Evolutionary conservation across 768 basidiomycete species (phyloP), one percentile per base, ranked within the genome.

Genomic region (Hypholoma sublateritium): DNA sequence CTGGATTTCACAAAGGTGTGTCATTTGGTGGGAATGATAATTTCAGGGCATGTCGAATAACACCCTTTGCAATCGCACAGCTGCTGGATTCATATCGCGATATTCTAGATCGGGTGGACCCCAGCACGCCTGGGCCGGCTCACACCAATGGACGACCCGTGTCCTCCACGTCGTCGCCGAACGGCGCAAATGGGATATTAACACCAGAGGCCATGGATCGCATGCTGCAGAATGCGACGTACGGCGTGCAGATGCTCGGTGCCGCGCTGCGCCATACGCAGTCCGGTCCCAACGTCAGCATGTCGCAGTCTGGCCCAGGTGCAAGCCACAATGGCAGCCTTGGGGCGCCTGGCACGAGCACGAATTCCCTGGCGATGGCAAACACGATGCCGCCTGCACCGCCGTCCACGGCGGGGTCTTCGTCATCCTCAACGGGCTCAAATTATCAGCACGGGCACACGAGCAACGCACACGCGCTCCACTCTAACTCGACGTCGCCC

Each of bases 171-270:
- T 60, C 61, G 28, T 53, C 55, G 11, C 59, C 60, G 21, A 58
- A 61, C 39, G 57, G 53, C 24, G 44, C 41, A 9, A 28, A 36
- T 35, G 53, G 55, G 37, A 14, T 57, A 42, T 42, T 59, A 22
- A 56, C 66, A 6, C 69, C 70, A 50, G 76, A 77, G 32, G 57
- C 70, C 16, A 60, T 79, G 54, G 76, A 76, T 25, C 65, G 69
- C 41, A 78, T 80, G 77, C 44, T 78, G 48, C 75, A 79, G 62
- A 73, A 72, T 46, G 79, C 79, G 22, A 69, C 68, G 17, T 70
- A 72, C 42, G 78, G 76, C 4, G 72, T 72, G 59, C 75, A 77
- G 60, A 70, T 80, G 69, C 65, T 86, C n/a, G 79, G 81, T 43
- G 70, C 79, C n/a, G 71, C 71, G 0, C 32, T 67, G 52, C 57